These are phyloP conservation scores for Insectozyma bohioensis DNA, from an alignment of 1,139 yeast species.

Conservation along the genomic window DNA sequence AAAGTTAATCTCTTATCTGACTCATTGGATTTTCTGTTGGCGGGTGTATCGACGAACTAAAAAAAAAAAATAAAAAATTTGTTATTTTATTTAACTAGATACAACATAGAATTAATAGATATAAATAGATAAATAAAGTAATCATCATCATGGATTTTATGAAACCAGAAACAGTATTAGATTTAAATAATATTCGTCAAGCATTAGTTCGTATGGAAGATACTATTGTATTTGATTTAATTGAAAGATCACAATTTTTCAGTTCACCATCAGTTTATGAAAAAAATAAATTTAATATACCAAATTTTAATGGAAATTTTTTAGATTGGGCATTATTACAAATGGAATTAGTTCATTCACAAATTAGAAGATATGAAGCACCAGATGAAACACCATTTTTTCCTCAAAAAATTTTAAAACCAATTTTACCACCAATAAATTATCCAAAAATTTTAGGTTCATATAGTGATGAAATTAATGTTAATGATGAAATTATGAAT, in stretches of 20 bases:
- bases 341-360: conserved; percentile 77
- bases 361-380: conserved; percentile 85
- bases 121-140: no score
- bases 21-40: conserved; percentile 1
- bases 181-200: conserved; percentile 77
- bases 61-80: background rate
- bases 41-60: background rate
- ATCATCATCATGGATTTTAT: conserved; percentile 96
- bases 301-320: conserved; percentile 75
- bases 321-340: conserved; percentile 83
- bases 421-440: conserved; percentile 75
- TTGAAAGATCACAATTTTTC: conserved; percentile 88
- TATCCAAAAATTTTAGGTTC: conserved; percentile 79
- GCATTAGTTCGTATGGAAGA: conserved; percentile 94
- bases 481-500: conserved; percentile 65
- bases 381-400: conserved; percentile 96
- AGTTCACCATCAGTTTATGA: conserved; percentile 75
- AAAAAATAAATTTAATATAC: conserved; percentile 55
- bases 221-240: conserved; percentile 86
- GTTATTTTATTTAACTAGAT: no score
- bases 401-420: conserved; percentile 61
- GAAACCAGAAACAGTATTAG: conserved; percentile 79
- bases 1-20: no score
- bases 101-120: no score
- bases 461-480: conserved; percentile 72